Evolutionary conservation across 1,139 yeast genomes (phyloP), one percentile per base, ranked within the genome.

Genomic region (Candida tropicalis): DNA sequence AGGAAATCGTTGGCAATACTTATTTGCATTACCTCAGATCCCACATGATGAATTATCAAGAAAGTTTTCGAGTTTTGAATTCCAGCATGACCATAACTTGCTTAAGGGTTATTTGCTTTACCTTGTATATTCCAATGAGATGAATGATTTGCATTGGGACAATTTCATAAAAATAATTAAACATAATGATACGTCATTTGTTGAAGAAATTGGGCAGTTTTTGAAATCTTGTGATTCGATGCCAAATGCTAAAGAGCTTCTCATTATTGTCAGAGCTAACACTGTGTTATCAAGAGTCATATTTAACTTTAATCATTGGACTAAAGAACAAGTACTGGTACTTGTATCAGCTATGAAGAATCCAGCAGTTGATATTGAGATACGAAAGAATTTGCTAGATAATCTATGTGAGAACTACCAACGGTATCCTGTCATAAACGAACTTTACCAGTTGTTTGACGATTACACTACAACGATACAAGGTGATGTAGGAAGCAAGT

Each of bases 401-500:
- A 48, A 59, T 23, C 44, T 65, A 18, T 40, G 26, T 20, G 36
- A 23, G 9, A 44, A 49, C 11, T 40, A 45, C 17, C 29, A 20
- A 4, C 42, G 41, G 8, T 38, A 45, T 15, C 95, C 96, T 0
- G 13, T 38, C 9, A 33, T 42, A 10, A 32, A 16, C 5, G 8
- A 33, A 9, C 23, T 52, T 11, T 41, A 47, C 32, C 46, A 37
- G 3, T 66, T 73, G 35, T 60, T 84, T 33, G 81, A 82, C 50
- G 91, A 85, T 52, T 84, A 84, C 54, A 81, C 90, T 0, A 65
- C 74, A 3, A 82, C 89, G 0, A 79, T 78, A 40, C 86, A 81
- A 58, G 93, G 93, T 13, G 93, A 85, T 60, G 87, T 84, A 11
- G 97, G 97, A 2, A 79, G 89, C 29, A 77, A 82, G 58, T 77